Conservation (phyloP, 148 eudicot species). For the Rhododendron williamsianum region DNA sequence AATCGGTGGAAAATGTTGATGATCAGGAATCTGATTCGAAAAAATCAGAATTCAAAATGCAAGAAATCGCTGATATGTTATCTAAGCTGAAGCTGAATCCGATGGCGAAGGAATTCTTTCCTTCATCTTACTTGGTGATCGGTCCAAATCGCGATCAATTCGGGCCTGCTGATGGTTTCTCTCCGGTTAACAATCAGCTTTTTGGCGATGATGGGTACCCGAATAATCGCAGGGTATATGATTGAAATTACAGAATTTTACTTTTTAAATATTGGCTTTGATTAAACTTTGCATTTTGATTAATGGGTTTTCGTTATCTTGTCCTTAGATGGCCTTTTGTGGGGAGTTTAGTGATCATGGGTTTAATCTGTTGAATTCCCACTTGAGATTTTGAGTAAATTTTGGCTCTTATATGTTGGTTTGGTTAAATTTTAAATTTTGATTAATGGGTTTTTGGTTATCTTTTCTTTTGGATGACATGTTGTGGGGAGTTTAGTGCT, state of each 20-base stretch:
- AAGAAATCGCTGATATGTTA: slow-evolving; percentile 53
- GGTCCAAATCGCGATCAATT: slow-evolving; percentile 34
- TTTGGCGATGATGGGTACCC: slow-evolving; percentile 20
- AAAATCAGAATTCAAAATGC: slow-evolving; percentile 57
- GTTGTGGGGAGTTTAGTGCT: background rate
- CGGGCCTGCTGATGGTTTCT: slow-evolving; percentile 20
- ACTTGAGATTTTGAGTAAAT: background rate
- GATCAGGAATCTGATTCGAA: slow-evolving; percentile 39
- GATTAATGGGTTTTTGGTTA: background rate
- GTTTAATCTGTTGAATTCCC: background rate
- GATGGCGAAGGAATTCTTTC: slow-evolving; percentile 80
- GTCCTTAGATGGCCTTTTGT: background rate
- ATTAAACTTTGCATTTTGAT: slow-evolving; percentile 19
- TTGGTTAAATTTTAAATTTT: background rate
- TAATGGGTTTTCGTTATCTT: slow-evolving; percentile 7
- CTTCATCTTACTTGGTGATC: slow-evolving; percentile 37
- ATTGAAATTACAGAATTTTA: background rate
- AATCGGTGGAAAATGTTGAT: slow-evolving; percentile 8
- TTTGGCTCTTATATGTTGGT: background rate
- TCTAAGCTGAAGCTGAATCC: slow-evolving; percentile 74
- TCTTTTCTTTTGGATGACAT: background rate
- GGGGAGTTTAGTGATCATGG: background rate
- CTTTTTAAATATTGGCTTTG: background rate
- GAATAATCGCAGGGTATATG: slow-evolving; percentile 66
- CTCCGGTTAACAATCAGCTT: slow-evolving; percentile 23